phyloP scores from a whole-genome alignment of 345 rosid genomes.

The Dovyalis caffra region DNA sequence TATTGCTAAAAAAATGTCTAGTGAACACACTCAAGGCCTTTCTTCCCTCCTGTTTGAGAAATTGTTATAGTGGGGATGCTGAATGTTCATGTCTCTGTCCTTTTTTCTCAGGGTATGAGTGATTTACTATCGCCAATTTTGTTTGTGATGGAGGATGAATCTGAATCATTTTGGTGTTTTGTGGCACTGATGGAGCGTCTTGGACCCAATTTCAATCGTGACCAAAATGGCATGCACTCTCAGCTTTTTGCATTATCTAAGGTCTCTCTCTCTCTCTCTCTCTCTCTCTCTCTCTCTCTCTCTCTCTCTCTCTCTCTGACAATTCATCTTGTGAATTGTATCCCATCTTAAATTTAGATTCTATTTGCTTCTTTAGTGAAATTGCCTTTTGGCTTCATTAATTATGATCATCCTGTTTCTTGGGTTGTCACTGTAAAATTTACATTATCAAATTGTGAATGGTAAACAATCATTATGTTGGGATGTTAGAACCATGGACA shows the following conservation, averaged over 20 bases:
- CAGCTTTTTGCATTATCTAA: slow-evolving; percentile 94
- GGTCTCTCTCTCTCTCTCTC: slow-evolving; percentile 43
- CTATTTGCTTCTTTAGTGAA: not conserved
- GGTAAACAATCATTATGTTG: not conserved
- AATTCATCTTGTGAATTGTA: not conserved
- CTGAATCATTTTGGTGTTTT: slow-evolving; percentile 97
- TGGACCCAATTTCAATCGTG: slow-evolving; percentile 97
- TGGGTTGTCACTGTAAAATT: not conserved
- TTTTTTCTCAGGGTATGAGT: slow-evolving; percentile 82
- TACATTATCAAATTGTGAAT: not conserved
- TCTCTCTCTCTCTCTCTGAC: slow-evolving; percentile 5
- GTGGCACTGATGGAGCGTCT: slow-evolving; percentile 94
- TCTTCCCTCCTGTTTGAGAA: not conserved
- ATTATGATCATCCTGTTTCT: not conserved
- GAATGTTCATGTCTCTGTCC: not conserved
- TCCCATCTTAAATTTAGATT: not conserved
- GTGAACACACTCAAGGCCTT: not conserved
- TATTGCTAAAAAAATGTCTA: not conserved
- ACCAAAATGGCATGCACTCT: slow-evolving; percentile 96
- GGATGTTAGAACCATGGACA: not conserved
- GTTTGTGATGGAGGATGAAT: slow-evolving; percentile 83
- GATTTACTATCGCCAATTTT: slow-evolving; percentile 89
- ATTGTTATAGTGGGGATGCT: not conserved
- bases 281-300: slow-evolving; percentile 31
- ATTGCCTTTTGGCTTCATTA: not conserved